Evolutionary conservation across 2,329 filamentous ascomycete species (phyloP).

Genomic region (Cladobotryum mycophilum): DNA sequence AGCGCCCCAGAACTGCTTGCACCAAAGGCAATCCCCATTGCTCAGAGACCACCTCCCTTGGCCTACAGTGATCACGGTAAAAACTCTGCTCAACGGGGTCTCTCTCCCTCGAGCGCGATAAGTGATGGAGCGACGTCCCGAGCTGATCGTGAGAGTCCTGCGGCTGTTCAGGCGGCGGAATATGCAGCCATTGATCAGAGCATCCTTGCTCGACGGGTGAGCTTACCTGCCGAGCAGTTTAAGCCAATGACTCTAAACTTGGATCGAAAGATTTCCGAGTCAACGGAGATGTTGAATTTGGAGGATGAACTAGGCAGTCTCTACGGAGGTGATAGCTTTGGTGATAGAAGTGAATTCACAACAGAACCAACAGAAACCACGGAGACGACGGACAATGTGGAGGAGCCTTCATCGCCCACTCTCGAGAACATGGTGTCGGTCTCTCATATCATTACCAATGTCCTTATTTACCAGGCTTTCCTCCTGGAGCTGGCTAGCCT

Average conservation of each 20-base stretch:
- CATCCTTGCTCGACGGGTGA: constrained; percentile 50
- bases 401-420: constrained; percentile 7
- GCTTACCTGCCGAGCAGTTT: constrained; percentile 37
- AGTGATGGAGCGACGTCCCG: constrained; percentile 21
- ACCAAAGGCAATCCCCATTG: constrained; percentile 27
- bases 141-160: constrained; percentile 26
- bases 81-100: constrained; percentile 30
- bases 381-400: constrained; percentile 17
- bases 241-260: constrained; percentile 44
- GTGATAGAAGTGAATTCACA: constrained; percentile 15
- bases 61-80: constrained; percentile 29
- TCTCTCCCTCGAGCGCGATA: constrained; percentile 33
- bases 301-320: constrained; percentile 10
- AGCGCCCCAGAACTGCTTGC: constrained; percentile 19
- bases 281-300: constrained; percentile 14
- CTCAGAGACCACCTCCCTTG: constrained; percentile 39
- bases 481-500: constrained; percentile 69
- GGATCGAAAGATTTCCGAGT: constrained; percentile 27
- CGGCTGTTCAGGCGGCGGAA: constrained; percentile 49
- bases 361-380: constrained; percentile 14
- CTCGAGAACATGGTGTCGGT: constrained; percentile 51
- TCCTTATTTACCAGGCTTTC: constrained; percentile 74
- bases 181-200: constrained; percentile 60
- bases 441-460: constrained; percentile 73
- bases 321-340: constrained; percentile 16